These are phyloP conservation scores for Graphilbum fragrans DNA, from an alignment of 2,329 filamentous ascomycete genomes.

Conservation along the genomic window DNA sequence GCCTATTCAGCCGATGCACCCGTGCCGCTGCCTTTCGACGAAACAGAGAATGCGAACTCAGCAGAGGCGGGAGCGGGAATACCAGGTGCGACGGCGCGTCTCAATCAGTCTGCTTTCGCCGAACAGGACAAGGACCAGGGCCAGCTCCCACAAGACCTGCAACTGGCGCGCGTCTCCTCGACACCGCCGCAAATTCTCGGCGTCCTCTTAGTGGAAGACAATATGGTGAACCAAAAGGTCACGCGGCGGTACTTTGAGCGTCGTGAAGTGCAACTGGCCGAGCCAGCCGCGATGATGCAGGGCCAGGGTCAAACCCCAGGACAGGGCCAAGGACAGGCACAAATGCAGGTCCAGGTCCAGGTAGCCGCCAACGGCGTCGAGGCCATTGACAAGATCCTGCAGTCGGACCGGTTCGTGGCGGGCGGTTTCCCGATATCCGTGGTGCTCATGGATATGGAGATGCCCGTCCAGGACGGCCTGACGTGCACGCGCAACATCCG, in stretches of 20 bases:
- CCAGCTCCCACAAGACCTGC: no score
- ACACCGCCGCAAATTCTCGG: constrained; percentile 20
- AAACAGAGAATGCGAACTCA: no score
- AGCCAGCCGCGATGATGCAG: not conserved
- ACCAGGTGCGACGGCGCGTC: no score
- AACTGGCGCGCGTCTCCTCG: not conserved
- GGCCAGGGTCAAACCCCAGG: no score
- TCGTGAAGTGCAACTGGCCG: not conserved
- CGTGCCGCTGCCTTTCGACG: no score
- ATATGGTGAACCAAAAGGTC: constrained; percentile 47
- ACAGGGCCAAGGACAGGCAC: constrained; percentile 12
- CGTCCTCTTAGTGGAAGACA: constrained; percentile 48
- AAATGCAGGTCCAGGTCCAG: constrained; percentile 35
- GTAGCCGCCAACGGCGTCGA: constrained; percentile 46
- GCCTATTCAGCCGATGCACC: no score
- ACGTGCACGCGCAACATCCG: constrained; percentile 54
- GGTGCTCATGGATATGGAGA: constrained; percentile 66
- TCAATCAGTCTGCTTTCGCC: no score
- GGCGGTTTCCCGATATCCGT: constrained; percentile 35
- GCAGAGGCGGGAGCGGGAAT: no score
- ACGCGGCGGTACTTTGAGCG: constrained; percentile 33
- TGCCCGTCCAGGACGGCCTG: constrained; percentile 62
- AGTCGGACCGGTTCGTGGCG: constrained; percentile 12
- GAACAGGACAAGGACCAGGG: no score
- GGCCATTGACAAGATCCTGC: constrained; percentile 35